Conservation (phyloP, 148 eudicot genomes). For the Diospyros kaki region DNA sequence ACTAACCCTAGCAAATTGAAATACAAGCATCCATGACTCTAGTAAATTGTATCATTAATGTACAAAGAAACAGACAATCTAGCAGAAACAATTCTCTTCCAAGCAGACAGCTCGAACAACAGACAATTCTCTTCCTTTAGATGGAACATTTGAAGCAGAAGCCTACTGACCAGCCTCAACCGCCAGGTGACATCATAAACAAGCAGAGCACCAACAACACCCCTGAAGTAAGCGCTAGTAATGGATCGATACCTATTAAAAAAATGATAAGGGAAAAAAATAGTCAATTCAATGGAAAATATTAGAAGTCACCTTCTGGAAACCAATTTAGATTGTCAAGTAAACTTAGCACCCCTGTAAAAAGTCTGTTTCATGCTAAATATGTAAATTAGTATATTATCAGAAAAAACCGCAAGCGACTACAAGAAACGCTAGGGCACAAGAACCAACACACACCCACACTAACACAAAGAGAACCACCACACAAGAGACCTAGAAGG, state of each 20-base stretch:
- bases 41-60: not conserved
- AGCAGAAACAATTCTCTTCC: conserved; percentile 73
- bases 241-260: conserved; percentile 76
- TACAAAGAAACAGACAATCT: no score
- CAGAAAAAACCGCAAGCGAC: no score
- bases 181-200: conserved; percentile 84
- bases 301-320: not conserved
- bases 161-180: conserved; percentile 71
- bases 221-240: conserved; percentile 90
- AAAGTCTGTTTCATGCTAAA: no score
- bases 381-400: no score
- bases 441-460: no score
- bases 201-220: conserved; percentile 86
- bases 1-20: no score
- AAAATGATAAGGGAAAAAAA: not conserved
- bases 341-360: no score
- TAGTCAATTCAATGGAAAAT: not conserved
- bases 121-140: conserved; percentile 66
- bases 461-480: no score
- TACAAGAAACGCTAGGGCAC: no score
- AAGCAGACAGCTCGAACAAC: conserved; percentile 48
- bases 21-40: not conserved
- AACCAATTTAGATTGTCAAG: not conserved
- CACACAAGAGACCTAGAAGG: no score
- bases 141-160: conserved; percentile 47